These are phyloP conservation scores for Podospora conica DNA, from an alignment of 495 filamentous ascomycete species.

Conservation along the genomic window DNA sequence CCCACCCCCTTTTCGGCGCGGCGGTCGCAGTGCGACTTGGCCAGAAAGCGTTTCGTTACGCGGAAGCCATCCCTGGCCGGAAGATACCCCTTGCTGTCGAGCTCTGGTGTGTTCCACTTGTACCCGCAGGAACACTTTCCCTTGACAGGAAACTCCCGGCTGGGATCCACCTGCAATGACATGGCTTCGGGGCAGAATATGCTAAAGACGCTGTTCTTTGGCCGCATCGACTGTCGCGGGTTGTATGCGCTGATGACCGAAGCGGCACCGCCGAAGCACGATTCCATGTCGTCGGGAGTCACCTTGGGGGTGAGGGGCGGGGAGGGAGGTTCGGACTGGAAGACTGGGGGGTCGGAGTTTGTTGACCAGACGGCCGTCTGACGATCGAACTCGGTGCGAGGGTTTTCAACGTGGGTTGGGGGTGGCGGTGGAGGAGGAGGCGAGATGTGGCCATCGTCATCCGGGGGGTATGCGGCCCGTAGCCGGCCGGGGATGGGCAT, in stretches of 20 bases:
- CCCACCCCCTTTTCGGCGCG: slow-evolving; percentile 16
- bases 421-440: slow-evolving; percentile 2
- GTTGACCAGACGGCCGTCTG: slow-evolving; percentile 14
- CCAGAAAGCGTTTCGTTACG: slow-evolving; percentile 32
- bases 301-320: slow-evolving; percentile 34
- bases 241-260: slow-evolving; percentile 6
- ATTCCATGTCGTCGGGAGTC: slow-evolving; percentile 23
- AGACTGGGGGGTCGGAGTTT: slow-evolving; percentile 13
- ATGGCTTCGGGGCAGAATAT: slow-evolving; percentile 35
- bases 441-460: neutral
- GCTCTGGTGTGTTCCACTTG: slow-evolving; percentile 24
- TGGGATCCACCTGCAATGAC: slow-evolving; percentile 31
- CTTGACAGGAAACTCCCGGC: slow-evolving; percentile 19
- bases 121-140: slow-evolving; percentile 31
- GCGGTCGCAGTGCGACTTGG: slow-evolving; percentile 33
- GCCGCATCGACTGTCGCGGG: slow-evolving; percentile 11
- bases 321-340: slow-evolving; percentile 33
- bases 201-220: slow-evolving; percentile 37
- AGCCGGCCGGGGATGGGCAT: slow-evolving; percentile 22
- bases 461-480: slow-evolving; percentile 10
- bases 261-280: slow-evolving; percentile 10
- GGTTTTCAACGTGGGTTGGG: neutral
- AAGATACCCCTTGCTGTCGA: slow-evolving; percentile 11
- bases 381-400: slow-evolving; percentile 13
- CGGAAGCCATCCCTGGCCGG: slow-evolving; percentile 31